Evolutionary conservation across 2,329 filamentous ascomycete species (phyloP).

Genomic region (Cyanodermella asteris): DNA sequence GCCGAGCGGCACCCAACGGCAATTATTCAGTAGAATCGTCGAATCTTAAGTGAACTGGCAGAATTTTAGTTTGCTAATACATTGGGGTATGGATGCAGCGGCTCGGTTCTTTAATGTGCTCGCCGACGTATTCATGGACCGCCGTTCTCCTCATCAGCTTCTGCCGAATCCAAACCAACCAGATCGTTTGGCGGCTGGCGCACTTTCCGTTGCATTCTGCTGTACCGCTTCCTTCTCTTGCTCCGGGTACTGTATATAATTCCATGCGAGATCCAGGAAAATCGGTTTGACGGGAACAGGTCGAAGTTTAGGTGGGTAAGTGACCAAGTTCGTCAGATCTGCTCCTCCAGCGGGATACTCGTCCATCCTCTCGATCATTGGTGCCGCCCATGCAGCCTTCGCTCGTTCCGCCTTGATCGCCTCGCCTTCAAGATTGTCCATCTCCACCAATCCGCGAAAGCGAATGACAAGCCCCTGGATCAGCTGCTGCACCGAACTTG

Average conservation of each 20-base stretch:
- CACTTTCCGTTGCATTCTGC: slow-evolving; percentile 12
- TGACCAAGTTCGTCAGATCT: slow-evolving; percentile 60
- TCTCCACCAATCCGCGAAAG: slow-evolving; percentile 65
- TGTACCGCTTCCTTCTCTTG: slow-evolving; percentile 16
- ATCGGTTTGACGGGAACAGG: slow-evolving; percentile 80
- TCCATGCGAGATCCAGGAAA: slow-evolving; percentile 93
- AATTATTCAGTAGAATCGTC: no score
- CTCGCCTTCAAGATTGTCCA: slow-evolving; percentile 38
- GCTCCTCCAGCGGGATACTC: slow-evolving; percentile 52
- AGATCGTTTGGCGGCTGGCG: no score
- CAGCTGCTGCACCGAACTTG: slow-evolving; percentile 35
- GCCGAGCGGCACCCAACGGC: no score
- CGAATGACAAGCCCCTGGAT: slow-evolving; percentile 55
- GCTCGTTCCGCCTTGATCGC: slow-evolving; percentile 23
- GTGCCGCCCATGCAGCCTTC: slow-evolving; percentile 22
- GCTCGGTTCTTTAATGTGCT: no score
- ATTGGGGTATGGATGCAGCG: no score
- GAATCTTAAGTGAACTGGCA: no score
- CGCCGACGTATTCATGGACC: no score
- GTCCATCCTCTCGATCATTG: slow-evolving; percentile 52
- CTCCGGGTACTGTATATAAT: slow-evolving; percentile 82
- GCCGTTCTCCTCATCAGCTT: no score
- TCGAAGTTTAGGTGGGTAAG: slow-evolving; percentile 65
- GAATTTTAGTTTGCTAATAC: no score
- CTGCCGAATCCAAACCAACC: no score